Evolutionary conservation across 208 protist genomes (phyloP).

Genomic region (Crithidia acanthocephali): DNA sequence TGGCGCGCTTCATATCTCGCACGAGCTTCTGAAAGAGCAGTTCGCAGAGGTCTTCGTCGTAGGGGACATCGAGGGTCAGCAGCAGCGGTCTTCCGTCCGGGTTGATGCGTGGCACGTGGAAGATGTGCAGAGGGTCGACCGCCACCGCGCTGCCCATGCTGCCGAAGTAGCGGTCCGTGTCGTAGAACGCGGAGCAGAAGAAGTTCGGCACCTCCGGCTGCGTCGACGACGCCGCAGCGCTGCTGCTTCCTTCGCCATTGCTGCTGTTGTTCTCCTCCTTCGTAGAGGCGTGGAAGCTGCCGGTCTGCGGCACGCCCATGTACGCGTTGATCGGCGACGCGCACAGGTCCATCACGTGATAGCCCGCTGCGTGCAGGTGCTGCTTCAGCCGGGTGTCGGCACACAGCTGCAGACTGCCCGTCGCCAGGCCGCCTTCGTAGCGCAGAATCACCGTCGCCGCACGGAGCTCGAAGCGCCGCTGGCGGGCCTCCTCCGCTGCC

Average conservation of each 20-base stretch:
- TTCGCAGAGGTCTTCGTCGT: constrained; percentile 91
- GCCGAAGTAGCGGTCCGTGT: constrained; percentile 88
- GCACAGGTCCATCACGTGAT: constrained; percentile 87
- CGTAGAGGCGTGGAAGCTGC: background rate
- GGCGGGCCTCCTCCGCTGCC: background rate
- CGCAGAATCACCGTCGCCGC: constrained; percentile 73
- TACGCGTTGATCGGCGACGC: constrained; percentile 92
- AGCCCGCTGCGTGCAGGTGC: constrained; percentile 76
- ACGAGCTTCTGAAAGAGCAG: constrained; percentile 81
- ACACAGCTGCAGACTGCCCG: constrained; percentile 86
- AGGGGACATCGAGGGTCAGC: constrained; percentile 87
- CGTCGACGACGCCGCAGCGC: constrained; percentile 27
- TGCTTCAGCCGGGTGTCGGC: constrained; percentile 85
- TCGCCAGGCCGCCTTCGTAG: constrained; percentile 81
- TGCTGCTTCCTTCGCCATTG: background rate
- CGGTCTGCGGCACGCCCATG: constrained; percentile 53
- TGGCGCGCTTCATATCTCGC: constrained; percentile 53
- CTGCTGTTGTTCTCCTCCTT: background rate
- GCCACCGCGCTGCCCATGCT: constrained; percentile 83
- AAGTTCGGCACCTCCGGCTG: constrained; percentile 59
- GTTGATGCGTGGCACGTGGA: constrained; percentile 39
- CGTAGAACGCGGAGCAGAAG: constrained; percentile 89
- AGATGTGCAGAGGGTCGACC: constrained; percentile 52
- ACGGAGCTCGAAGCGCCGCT: constrained; percentile 46
- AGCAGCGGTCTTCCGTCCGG: constrained; percentile 54